Base-by-base conservation (phyloP, 2,329 filamentous ascomycete species). In the Fusarium lateritium region DNA sequence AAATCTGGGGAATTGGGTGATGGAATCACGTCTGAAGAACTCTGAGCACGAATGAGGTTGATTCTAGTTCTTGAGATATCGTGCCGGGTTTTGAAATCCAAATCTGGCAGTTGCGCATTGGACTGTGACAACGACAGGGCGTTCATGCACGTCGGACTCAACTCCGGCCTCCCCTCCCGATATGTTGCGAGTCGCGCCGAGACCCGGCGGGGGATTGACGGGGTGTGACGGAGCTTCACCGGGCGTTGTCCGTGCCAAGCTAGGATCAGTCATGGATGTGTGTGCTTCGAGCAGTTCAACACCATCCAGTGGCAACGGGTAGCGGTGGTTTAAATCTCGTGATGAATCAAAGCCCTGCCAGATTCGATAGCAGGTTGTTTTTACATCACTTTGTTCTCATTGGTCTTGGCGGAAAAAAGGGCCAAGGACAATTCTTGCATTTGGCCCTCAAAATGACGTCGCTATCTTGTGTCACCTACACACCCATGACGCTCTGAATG, bases 401-500 rank as follows among this genome's bases (percentile, higher is more conserved):
- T 72, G 49, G 67, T 45, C 67, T 70, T 70, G 57, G 57, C 67
- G 26, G 44, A 49, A 13, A 49, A 54, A 51, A 28, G 46, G 51
- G 55, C 67, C 58, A 65, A 59, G 46, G 42, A 43, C 52, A 49
- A 57, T 34, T 26, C 39, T 38, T 65, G 55, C 56, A 52, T 56
- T 40, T 54, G 38, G 56, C 56, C 57, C 67, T 72, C 63, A 54
- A 52, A 65, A 73, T 74, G 67, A 74, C 67, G 70, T 74, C 70
- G 65, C 56, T 46, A 33, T 51, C 51, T 55, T 61, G 49, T 45
- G 50, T 24, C 24, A 13, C 47, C 74, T 71, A 80, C 47, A 74
- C 69, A 56, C 72, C 70, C 68, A 83, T 67, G 26, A 87, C 79
- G 55, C 76, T 82, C 56, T 79, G 72, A 15, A 89, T 74, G 8